Conservation (phyloP, 2,329 filamentous ascomycete genomes). For the Fusarium papillatum region DNA sequence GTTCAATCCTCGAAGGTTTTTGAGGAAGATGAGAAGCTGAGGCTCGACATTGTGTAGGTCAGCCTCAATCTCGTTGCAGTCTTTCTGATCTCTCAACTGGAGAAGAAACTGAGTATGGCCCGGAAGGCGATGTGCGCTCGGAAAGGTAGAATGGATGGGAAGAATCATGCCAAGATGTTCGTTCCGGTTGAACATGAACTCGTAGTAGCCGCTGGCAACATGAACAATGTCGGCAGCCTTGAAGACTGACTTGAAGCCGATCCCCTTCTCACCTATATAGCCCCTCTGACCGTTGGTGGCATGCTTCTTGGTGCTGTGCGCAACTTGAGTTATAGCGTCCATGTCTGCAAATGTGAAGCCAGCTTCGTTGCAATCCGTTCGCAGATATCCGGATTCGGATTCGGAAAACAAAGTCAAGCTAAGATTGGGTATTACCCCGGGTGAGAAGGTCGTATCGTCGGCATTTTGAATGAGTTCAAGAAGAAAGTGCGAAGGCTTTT, state of each 20-base stretch:
- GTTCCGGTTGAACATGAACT: neutral
- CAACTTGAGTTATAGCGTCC: neutral
- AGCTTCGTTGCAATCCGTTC: neutral
- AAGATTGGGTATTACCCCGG: neutral
- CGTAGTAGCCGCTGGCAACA: neutral
- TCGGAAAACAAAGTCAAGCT: neutral
- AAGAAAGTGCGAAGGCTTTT: neutral
- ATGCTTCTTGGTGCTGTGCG: neutral
- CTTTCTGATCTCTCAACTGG: neutral
- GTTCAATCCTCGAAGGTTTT: neutral
- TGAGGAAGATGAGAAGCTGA: neutral
- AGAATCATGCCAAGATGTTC: neutral
- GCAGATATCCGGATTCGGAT: neutral
- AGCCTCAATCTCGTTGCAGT: neutral
- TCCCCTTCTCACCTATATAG: neutral
- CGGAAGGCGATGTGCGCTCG: accelerated
- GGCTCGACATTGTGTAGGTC: neutral
- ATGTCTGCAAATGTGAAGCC: neutral
- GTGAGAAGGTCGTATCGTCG: neutral
- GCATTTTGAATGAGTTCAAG: neutral
- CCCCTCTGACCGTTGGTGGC: neutral
- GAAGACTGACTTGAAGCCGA: neutral
- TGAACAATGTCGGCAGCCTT: neutral
- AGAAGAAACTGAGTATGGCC: neutral
- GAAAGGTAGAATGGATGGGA: neutral